Percentiles rank a stretch among this genome's conserved stretches.
Conservation (phyloP, 257 asterid genomes). For the Solanum tacnaense region DNA sequence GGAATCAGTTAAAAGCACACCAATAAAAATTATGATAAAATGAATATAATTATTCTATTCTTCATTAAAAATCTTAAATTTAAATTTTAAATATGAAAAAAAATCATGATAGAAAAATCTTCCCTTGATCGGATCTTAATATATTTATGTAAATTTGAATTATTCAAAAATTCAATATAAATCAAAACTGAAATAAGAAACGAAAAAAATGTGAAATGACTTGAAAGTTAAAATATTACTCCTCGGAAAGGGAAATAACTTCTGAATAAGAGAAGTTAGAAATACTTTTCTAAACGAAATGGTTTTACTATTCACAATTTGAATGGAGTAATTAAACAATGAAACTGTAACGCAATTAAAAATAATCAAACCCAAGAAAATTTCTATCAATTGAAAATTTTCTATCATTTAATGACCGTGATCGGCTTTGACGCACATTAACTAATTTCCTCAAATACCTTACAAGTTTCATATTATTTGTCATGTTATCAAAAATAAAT, state of each 20-base stretch:
- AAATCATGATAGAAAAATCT: too few relatives aligned
- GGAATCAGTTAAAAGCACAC: background rate
- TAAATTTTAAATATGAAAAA: too few relatives aligned
- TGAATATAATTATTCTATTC: background rate
- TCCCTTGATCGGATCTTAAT: background rate
- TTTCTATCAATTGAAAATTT: background rate
- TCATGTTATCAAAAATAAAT: too few relatives aligned
- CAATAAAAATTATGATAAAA: background rate
- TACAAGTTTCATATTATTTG: too few relatives aligned
- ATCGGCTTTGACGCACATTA: too few relatives aligned
- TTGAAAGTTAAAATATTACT: background rate
- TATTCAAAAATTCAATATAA: background rate
- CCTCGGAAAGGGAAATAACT: background rate
- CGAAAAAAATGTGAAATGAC: background rate
- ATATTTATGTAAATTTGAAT: background rate
- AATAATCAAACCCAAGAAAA: background rate
- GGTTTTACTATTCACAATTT: background rate
- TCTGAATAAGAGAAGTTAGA: background rate
- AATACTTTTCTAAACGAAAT: background rate
- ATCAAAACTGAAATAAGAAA: background rate
- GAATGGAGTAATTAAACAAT: background rate
- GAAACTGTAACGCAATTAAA: background rate
- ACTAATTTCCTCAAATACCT: too few relatives aligned
- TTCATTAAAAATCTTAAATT: background rate
- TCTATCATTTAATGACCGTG: too few relatives aligned